Evolutionary conservation across 2,329 filamentous ascomycete species (phyloP), one percentile per base, ranked within the genome.

Genomic region (Phyllosticta ampelicida): DNA sequence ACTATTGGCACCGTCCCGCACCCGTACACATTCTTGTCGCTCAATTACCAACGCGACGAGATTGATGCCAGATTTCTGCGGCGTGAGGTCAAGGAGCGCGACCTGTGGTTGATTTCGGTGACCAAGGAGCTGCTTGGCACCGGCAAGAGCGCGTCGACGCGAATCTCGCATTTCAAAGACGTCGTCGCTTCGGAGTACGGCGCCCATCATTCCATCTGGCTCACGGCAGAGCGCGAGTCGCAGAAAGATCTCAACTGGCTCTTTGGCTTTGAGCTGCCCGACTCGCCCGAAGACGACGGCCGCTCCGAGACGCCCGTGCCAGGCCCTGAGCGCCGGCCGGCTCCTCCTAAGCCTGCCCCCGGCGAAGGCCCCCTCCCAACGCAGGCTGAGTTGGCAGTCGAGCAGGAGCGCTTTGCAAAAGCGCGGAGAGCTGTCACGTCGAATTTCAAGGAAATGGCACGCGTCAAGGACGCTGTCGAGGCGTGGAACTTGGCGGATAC

Each of bases 1-100:
- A 90, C 87, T 2, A 88, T 99, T 62, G 90, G 87, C 60, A 88
- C 85, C 0, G 86, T 97, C 11, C 92, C 92, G 0, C 94, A 99
- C 69, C 94, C 94, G 0, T 95, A 90, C 76, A 96, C 91, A 1
- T 78, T 90, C 49, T 81, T 85, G 56, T 81, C 84, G 11, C 76
- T 97, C 18, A 79, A 83, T 60, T 79, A 83, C 62, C 79, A 68
- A 1, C 67, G 83, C 60, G 74, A 76, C 55, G 75, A 68, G 9
- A 60, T 78, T 51, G 69, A 74, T 57, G 62, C 67, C 8, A 68
- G 66, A 21, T 78, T 75, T 65, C 66, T 79, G n/a, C 74, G 76
- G 54, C 78, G 81, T 48, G 78, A 83, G 2, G 74, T 89, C 53
- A 85, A 87, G 0, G 74, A 78, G 28, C 88, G 91, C 23, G 90